Evolutionary conservation across 1,139 yeast species (phyloP).

Genomic region (Diutina sp.): DNA sequence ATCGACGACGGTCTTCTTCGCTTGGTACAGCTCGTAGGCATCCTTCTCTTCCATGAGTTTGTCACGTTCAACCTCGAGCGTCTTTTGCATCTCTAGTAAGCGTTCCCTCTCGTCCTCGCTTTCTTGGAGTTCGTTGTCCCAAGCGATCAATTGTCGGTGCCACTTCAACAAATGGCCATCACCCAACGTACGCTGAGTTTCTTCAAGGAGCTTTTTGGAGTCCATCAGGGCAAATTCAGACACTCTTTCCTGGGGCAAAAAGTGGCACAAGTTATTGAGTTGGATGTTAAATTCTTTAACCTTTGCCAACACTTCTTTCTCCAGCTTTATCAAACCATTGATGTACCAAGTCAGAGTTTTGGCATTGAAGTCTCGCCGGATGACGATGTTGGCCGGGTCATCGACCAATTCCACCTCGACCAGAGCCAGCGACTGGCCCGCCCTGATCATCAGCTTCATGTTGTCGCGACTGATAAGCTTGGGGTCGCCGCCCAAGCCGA

Average conservation of each 20-base stretch:
- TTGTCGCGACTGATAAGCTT: slow-evolving; percentile 73
- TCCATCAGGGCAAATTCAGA: slow-evolving; percentile 81
- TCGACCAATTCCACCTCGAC: slow-evolving; percentile 60
- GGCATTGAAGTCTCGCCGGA: slow-evolving; percentile 22
- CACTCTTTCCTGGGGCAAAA: slow-evolving; percentile 90
- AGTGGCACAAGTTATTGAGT: slow-evolving; percentile 84
- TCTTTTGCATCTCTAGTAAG: slow-evolving; percentile 15
- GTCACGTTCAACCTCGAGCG: slow-evolving; percentile 19
- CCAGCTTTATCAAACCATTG: slow-evolving; percentile 31
- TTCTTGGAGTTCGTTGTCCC: slow-evolving; percentile 29
- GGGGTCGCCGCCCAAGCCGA: slow-evolving; percentile 78
- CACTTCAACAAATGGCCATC: slow-evolving; percentile 40
- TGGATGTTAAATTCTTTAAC: slow-evolving; percentile 58
- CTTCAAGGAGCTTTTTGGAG: slow-evolving; percentile 60
- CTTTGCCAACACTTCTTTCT: slow-evolving; percentile 29
- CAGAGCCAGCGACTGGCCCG: slow-evolving; percentile 43
- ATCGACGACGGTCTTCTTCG: slow-evolving; percentile 29
- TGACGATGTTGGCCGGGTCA: slow-evolving; percentile 15
- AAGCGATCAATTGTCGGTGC: slow-evolving; percentile 44
- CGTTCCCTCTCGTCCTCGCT: slow-evolving; percentile 15
- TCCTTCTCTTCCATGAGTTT: slow-evolving; percentile 25
- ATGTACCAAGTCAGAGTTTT: slow-evolving; percentile 47
- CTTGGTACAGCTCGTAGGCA: slow-evolving; percentile 25
- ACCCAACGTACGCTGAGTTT: slow-evolving; percentile 76
- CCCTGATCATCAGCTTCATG: slow-evolving; percentile 62